phyloP scores from a whole-genome alignment of 805 yeast genomes.

The Debaryomyces maramus region DNA sequence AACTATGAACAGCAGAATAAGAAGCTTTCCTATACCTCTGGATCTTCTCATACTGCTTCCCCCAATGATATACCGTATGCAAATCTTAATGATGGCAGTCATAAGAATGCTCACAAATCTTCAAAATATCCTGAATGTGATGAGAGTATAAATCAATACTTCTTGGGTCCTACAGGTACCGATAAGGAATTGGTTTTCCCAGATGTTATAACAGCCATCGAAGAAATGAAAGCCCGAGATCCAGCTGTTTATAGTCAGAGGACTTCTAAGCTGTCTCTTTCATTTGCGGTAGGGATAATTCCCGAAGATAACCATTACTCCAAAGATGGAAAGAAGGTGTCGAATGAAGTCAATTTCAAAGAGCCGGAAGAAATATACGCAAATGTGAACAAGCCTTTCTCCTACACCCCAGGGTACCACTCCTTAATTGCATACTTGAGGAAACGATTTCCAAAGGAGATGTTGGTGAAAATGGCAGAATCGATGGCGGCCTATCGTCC shows the following conservation, averaged over 20 bases:
- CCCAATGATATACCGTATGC: slow-evolving; percentile 8
- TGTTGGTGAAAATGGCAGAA: slow-evolving; percentile 79
- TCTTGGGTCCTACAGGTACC: slow-evolving; percentile 52
- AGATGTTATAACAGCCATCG: slow-evolving; percentile 52
- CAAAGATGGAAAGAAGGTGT: slow-evolving; percentile 15
- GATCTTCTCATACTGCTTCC: slow-evolving; percentile 17
- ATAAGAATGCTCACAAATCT: slow-evolving; percentile 13
- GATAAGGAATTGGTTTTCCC: slow-evolving; percentile 53
- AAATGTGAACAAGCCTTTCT: slow-evolving; percentile 70
- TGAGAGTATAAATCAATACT: slow-evolving; percentile 63
- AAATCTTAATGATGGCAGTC: neutral
- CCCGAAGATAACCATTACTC: slow-evolving; percentile 35
- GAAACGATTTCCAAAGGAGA: slow-evolving; percentile 64
- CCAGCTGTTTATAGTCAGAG: slow-evolving; percentile 42
- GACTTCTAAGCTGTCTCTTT: slow-evolving; percentile 42
- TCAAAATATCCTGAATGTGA: slow-evolving; percentile 49
- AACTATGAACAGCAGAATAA: slow-evolving; percentile 15
- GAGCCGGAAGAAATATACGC: slow-evolving; percentile 83
- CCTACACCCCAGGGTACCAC: slow-evolving; percentile 91
- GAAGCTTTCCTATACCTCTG: slow-evolving; percentile 16
- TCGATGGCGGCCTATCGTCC: slow-evolving; percentile 91
- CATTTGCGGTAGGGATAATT: slow-evolving; percentile 48
- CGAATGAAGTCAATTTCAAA: slow-evolving; percentile 28
- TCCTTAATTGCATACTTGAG: slow-evolving; percentile 71
- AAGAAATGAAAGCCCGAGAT: slow-evolving; percentile 36